A percentile compares a stretch with the other conserved stretches of the same genome.
These are phyloP conservation scores for Picea mariana DNA, from an alignment of 83 land plant species.

Conservation along the genomic window DNA sequence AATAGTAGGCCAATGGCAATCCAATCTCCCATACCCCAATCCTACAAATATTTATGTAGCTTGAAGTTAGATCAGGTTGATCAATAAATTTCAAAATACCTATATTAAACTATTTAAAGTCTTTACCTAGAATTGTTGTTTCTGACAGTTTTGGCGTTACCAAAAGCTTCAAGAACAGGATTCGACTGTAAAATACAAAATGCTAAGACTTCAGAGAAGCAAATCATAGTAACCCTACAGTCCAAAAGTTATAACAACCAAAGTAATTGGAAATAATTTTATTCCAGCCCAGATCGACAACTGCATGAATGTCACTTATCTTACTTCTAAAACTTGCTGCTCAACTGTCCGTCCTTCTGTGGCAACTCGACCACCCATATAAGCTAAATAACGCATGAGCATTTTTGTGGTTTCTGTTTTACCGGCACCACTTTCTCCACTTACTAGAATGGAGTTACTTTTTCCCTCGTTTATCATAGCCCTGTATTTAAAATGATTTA, in stretches of 20 bases:
- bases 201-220: neutral
- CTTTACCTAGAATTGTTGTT: constrained; percentile 94
- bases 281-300: neutral
- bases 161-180: constrained; percentile 97
- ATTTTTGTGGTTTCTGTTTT: constrained; percentile 87
- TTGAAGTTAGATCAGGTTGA: neutral
- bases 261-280: neutral
- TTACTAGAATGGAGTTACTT: constrained; percentile 70
- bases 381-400: constrained; percentile 90
- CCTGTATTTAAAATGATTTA: constrained; percentile 23
- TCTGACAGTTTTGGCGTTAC: constrained; percentile 94
- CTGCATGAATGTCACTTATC: neutral
- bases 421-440: constrained; percentile 85
- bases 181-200: constrained; percentile 62
- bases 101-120: neutral
- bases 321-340: constrained; percentile 90
- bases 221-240: neutral
- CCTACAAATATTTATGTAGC: neutral
- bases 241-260: neutral
- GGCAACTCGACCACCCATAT: constrained; percentile 75
- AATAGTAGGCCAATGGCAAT: neutral
- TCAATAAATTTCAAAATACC: neutral
- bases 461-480: constrained; percentile 69
- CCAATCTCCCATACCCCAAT: neutral
- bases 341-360: constrained; percentile 87